Conservation (phyloP, 2,329 filamentous ascomycete species). For the Colletotrichum ledebouriae region DNA sequence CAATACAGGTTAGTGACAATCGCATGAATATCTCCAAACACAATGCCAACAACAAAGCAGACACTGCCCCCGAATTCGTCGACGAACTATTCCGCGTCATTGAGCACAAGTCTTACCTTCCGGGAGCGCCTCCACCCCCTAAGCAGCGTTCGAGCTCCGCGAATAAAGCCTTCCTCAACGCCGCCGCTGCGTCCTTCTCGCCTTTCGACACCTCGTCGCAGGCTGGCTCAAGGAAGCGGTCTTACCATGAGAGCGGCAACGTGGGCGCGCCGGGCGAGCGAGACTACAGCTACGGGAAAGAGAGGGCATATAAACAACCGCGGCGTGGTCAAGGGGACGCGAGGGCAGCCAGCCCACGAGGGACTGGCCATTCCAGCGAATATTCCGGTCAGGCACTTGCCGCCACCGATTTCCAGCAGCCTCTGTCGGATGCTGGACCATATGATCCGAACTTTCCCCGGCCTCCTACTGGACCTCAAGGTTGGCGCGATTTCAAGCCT, state of each 20-base stretch:
- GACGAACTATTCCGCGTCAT: conserved; percentile 79
- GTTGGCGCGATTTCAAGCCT: conserved; percentile 20
- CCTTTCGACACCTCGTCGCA: conserved; percentile 43
- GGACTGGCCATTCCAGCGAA: background rate
- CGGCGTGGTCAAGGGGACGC: conserved; percentile 62
- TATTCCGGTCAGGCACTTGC: conserved; percentile 1
- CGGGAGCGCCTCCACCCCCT: conserved; percentile 61
- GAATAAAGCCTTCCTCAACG: conserved; percentile 36
- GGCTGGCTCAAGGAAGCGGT: conserved; percentile 51
- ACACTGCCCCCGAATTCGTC: conserved; percentile 51
- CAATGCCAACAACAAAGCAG: background rate
- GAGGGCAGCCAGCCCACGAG: conserved; percentile 44
- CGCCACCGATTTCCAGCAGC: conserved; percentile 14
- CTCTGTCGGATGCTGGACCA: conserved; percentile 54
- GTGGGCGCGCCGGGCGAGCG: conserved; percentile 44
- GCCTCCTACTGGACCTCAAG: conserved; percentile 26
- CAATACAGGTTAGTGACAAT: conserved; percentile 68
- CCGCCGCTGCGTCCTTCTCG: conserved; percentile 33
- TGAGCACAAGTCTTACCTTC: conserved; percentile 71
- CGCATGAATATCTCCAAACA: background rate
- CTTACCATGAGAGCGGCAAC: conserved; percentile 50
- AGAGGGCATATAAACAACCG: conserved; percentile 70
- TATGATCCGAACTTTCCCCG: conserved; percentile 65
- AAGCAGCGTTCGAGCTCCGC: conserved; percentile 40
- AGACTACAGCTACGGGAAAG: conserved; percentile 47